phyloP scores from a whole-genome alignment of 257 asterid genomes.

The Dorcoceras hygrometricum region DNA sequence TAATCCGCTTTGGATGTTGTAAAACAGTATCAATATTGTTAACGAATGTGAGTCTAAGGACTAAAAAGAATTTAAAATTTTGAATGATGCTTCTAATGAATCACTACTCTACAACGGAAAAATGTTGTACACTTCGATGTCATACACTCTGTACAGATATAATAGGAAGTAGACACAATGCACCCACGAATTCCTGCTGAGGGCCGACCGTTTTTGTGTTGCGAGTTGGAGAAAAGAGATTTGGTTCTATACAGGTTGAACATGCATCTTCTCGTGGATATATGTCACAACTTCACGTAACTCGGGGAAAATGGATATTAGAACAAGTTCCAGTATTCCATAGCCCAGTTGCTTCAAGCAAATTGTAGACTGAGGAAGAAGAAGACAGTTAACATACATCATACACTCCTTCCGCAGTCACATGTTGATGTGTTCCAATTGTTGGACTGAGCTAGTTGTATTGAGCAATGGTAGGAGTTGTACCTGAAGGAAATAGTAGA shows the following conservation, averaged over 20 bases:
- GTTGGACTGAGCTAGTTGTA: neutral
- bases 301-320: constrained; percentile 79
- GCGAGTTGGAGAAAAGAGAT: constrained; percentile 16
- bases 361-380: constrained; percentile 63
- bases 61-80: neutral
- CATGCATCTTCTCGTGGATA: constrained; percentile 54
- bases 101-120: constrained; percentile 19
- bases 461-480: neutral
- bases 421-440: neutral
- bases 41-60: neutral
- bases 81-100: neutral
- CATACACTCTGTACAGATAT: constrained; percentile 40
- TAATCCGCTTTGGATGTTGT: too few relatives aligned
- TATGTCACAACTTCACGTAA: constrained; percentile 65
- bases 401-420: neutral
- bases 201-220: constrained; percentile 16
- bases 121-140: constrained; percentile 29
- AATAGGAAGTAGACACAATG: constrained; percentile 17
- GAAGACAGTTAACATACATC: neutral
- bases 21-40: neutral
- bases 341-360: constrained; percentile 96
- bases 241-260: constrained; percentile 36
- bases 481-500: constrained; percentile 95
- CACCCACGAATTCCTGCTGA: constrained; percentile 16
- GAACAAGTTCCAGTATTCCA: constrained; percentile 82